Base-by-base conservation (phyloP, 805 yeast species). In the Starmerella tilneyi region DNA sequence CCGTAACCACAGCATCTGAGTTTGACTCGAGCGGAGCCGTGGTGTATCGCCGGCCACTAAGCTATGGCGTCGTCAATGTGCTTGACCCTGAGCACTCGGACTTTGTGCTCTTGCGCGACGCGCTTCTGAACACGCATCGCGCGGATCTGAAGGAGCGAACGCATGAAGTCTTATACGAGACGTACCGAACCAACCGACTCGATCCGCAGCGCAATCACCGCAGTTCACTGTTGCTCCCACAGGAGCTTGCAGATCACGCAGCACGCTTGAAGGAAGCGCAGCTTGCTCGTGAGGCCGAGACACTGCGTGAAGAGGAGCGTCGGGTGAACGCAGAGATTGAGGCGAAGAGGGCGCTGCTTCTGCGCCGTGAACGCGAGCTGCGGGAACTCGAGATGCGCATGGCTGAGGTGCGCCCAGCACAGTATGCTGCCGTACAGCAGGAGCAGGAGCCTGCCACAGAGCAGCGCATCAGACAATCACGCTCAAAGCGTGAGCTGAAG, bases 61-160 rank as follows among this genome's bases (percentile, higher is more conserved):
- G 94, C 51, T 84, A 94, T 92, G 96, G 95, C 35, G 65, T 78
- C 44, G 94, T 82, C 34, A 92, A 84, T 61, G 84, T 85, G 45
- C 94, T 83, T 59, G 83, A 85, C 64, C 94, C 84, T 59, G 68
- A 71, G 49, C 94, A 84, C 60, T 79, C 88, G 64, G 94, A 85
- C 63, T 84, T 85, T 67, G 78, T 81, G 62, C 79, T 83, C 62
- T 71, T 85, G 57, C 78, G 94, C 68, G 74, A 82, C 46, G 72
- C 88, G 50, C 66, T 88, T 48, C 69, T 86, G 63, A 79, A 92
- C 68, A 81, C 88, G 19, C 82, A 84, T 61, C 71, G 85, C 76
- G 71, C 82, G 59, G 96, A 85, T 64, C 70, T 88, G 57, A 79
- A 81, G 64, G 94, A 84, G 59, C 70, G 81, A 50, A 82, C 94